Evolutionary conservation across 2,329 filamentous ascomycete species (phyloP), one percentile per base, ranked within the genome.

Genomic region (Penicillium brevicompactum): DNA sequence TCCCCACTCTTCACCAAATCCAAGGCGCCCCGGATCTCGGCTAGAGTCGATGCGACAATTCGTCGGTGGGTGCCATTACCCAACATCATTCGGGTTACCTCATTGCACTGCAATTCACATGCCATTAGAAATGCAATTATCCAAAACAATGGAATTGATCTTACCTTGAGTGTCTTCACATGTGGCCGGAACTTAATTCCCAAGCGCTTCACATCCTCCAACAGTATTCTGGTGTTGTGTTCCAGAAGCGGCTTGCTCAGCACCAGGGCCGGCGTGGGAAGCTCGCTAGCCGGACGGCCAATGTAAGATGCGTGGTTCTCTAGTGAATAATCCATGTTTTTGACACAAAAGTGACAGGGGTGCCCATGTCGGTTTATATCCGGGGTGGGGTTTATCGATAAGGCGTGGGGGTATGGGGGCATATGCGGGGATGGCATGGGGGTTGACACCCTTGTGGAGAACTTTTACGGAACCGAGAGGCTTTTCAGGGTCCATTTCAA

Each of bases 81-180:
- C 5, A 79, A 69, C 75, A 79, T 77, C 65, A 78, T 62, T 5
- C 75, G 63, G 0, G 76, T 78, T 18, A 69, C 63, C 51, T 71
- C 69, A n/a, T 4, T 37, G 38, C 37, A 31, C 46, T 50, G n/a
- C 4, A 37, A 27, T 27, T n/a, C 22, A 8, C 6, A 18, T 9
- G 10, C 4, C 10, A 22, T 41, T 52, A 52, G 37, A 32, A 41
- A 14, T 11, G 13, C 11, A 41, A 41, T 41, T 16, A 21, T 6
- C 8, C 4, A 41, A 34, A 34, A 34, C 7, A 11, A 16, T 3
- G n/a, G 8, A 9, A 41, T 22, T 21, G 18, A 8, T 18, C n/a
- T 8, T 49, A 75, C 76, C 69, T 79, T 79, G 22, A 78, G 67
- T 0, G 76, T 79, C 59, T 79, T 79, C n/a, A 79, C 71, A 58